phyloP scores from a whole-genome alignment of 177 flowering plant species.

The Telopea speciosissima region DNA sequence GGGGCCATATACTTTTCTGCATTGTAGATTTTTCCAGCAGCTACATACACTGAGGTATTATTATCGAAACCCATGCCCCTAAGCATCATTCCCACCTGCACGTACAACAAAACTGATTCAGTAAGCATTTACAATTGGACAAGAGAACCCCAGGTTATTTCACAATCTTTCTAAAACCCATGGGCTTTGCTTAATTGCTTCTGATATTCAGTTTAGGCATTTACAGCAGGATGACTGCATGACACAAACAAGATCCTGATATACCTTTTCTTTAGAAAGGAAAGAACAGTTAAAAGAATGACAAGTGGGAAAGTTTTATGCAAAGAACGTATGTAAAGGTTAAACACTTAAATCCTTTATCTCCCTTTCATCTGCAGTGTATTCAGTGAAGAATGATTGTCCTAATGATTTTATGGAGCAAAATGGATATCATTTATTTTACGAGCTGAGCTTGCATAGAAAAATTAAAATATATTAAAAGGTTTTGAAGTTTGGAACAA shows the following conservation, averaged over 20 bases:
- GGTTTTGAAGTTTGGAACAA: not conserved
- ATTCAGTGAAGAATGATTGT: no score
- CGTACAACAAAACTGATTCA: constrained; percentile 6
- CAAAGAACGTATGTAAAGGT: not conserved
- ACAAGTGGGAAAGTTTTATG: not conserved
- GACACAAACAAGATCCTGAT: no score
- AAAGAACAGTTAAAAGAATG: no score
- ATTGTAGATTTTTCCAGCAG: constrained; percentile 86
- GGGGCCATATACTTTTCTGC: constrained; percentile 86
- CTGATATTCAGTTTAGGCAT: not conserved
- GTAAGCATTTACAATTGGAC: not conserved
- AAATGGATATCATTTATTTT: not conserved
- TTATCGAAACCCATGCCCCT: constrained; percentile 98
- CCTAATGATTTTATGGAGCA: no score
- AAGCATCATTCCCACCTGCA: constrained; percentile 97
- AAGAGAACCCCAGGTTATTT: not conserved
- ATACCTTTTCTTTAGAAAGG: no score
- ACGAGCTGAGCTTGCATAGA: not conserved
- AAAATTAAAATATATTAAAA: no score
- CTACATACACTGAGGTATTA: constrained; percentile 72
- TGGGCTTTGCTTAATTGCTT: no score
- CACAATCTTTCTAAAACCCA: not conserved
- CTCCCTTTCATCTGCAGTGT: not conserved
- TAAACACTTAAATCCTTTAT: not conserved
- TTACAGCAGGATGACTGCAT: no score